Evolutionary conservation across 1,284 basidiomycete genomes (phyloP), one percentile per base, ranked within the genome.

Genomic region (Ustilago shanxiensis): DNA sequence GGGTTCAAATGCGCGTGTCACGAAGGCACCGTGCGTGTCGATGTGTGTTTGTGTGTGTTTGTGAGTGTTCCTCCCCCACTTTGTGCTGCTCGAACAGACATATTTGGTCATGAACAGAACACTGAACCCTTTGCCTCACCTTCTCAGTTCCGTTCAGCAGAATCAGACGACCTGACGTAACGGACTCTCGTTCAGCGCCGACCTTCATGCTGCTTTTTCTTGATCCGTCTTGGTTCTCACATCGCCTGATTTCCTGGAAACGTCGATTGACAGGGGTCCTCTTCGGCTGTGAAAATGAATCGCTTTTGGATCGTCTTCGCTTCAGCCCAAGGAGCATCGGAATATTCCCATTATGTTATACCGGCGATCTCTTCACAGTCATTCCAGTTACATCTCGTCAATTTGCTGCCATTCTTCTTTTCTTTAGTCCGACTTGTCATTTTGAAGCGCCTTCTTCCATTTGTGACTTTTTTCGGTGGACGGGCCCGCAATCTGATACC

Each of bases 241-340:
- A 54, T 54, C 52, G 52, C 52, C 28, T 54, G 52, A 54, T 54
- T 39, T 54, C 33, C 20, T 20, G 41, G 41, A n/a, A 44, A 20
- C 11, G 41, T 44, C 41, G 7, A 44, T 44, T 44, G 41, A 44
- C n/a, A 44, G 35, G 35, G 35, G 41, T 20, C 41, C 41, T 37
- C 35, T 37, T 37, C 35, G 35, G 35, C 35, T 37, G 35, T 37
- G 35, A 37, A 37, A 37, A 37, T 16, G 35, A 37, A 37, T 37
- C 35, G 14, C 35, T 37, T 37, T 37, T 37, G 7, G 35, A 37
- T 37, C 35, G 35, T 35, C 35, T 35, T 35, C 44, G 44, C 44
- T 20, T 45, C 44, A 22, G 3, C 3, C 2, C 8, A 10, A 6
- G n/a, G 9, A 10, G 35, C 35, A 37, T 37, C 11, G 31, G 31